Evolutionary conservation across 1,284 basidiomycete genomes (phyloP), one percentile per base, ranked within the genome.

Genomic region (Puccinia sorghi): DNA sequence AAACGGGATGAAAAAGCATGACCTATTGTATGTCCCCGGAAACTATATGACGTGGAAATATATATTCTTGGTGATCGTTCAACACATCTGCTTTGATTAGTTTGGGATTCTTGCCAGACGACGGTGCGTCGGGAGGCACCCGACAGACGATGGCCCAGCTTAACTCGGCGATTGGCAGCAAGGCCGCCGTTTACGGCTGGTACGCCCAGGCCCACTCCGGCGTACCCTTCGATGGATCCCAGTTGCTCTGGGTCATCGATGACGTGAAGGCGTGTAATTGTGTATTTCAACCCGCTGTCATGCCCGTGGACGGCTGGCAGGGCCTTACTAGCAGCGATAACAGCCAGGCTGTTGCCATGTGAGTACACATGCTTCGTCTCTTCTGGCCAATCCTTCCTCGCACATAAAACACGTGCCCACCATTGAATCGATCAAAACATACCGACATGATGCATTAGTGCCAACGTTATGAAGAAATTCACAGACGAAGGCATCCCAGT

Each of bases 401-500:
- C 32, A 15, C 22, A n/a, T 27, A 15, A 27, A 20, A 17, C 39
- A 25, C 13, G 17, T 22, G 2, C 8, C 4, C 3, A 27, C 20
- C 7, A 61, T 43, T 59, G 43, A 73, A 4, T 43, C 20, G n/a
- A 12, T n/a, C 17, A 32, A n/a, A 25, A 1, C 20, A 37, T 54
- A 1, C 32, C 32, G 2, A 32, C 4, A 32, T 4, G 32, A 2
- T 4, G 32, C 32, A n/a, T 3, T 57, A 77, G 75, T 50, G 75
- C 75, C 22, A 80, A 83, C 0, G 84, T 84, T 41, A 83, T 85
- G 83, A 85, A 85, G 81, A 78, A 83, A 72, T 85, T 84, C 81
- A 84, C 84, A 63, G 85, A 85, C 78, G 81, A 82, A n/a, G 85
- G 85, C 20, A 81, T 85, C 57, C 83, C 84, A 59, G 85, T 85